Base-by-base conservation (phyloP, 352 stramenopile genomes). In the Globisporangium iwayamae region DNA sequence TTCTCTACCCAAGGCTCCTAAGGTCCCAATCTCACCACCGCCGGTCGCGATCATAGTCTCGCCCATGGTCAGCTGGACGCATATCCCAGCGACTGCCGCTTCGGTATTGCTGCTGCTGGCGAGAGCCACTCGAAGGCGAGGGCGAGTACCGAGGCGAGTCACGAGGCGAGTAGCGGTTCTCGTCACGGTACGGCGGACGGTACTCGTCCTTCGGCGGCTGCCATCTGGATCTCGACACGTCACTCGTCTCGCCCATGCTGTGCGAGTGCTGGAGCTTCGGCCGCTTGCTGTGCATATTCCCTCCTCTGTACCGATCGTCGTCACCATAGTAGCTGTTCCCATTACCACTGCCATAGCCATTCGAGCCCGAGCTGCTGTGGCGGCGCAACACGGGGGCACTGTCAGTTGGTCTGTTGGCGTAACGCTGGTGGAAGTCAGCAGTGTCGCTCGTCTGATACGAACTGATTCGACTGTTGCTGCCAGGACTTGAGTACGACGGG, bases 211-310 rank as follows among this genome's bases (percentile, higher is more conserved):
- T 3, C n/a, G 41, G 39, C 14, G 43, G 52, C 30, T 43, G 41
- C 48, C 59, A n/a, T 55, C 60, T 48, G 34, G 48, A 20, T 51
- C 48, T 68, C 71, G 63, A 67, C 48, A 43, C 66, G 57, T 73
- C 72, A 9, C 62, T 70, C 46, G 69, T 69, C 38, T 81, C 81
- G 65, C 84, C 18, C 51, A 56, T 67, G 53, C 79, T 89, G 61
- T 89, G 79, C 50, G 81, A 75, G 43, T 92, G 83, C 45, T 84
- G 63, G 32, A 92, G 69, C 65, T 85, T 86, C 4, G 77, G 66
- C 8, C 83, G 74, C 71, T 91, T 91, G 45, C 52, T 73, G 25
- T 54, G 73, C 34, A 65, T 72, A 4, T 14, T 11, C 14, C 36
- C 36, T 41, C 36, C 36, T 3, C 65, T 47, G 28, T 77, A 72